Base-by-base conservation (phyloP, 2,329 filamentous ascomycete species). In the Lecanosticta acicola region DNA sequence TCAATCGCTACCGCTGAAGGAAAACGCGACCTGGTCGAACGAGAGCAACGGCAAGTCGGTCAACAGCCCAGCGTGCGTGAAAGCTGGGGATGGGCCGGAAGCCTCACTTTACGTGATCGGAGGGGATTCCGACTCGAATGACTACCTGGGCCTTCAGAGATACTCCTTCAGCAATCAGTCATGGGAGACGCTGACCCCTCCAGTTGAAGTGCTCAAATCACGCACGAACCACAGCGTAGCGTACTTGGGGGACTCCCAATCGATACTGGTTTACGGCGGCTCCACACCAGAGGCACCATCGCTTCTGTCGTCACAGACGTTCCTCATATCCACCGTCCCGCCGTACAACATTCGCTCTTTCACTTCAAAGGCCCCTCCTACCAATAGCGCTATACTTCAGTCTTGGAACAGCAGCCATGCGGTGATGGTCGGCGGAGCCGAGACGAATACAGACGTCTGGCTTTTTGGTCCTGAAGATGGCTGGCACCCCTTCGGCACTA, bases 231-330 rank as follows among this genome's bases (percentile, higher is more conserved):
- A 97, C 65, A 83, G 80, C 54, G 84, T 85, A 10, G 76, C 79
- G 14, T 96, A 89, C 62, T 72, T 97, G 43, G 76, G 81, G 51
- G 75, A 76, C 17, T 78, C 80, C 13, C 76, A 87, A 45, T 77
- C 80, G 3, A 85, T 97, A 44, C 68, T 96, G 18, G 75, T 95
- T 19, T 96, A 90, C 63, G 86, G 83, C 24, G 91, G 91, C 37
- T 80, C 76, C 13, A 80, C 83, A 57, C 78, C 82, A 55, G 79
- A 79, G 19, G 70, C 69, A 33, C 62, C 67, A 26, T 66, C 69
- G 7, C 67, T 70, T 4, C 70, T 78, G 1, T 89, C 86, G 1
- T 79, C 83, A 1, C 77, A 87, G 56, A 91, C 87, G 0, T 94
- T 90, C 59, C 75, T 84, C 14, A 81, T 96, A 48, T 71, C 75